Base-by-base conservation (phyloP, 768 basidiomycete species). In the Termitomyces sp. region DNA sequence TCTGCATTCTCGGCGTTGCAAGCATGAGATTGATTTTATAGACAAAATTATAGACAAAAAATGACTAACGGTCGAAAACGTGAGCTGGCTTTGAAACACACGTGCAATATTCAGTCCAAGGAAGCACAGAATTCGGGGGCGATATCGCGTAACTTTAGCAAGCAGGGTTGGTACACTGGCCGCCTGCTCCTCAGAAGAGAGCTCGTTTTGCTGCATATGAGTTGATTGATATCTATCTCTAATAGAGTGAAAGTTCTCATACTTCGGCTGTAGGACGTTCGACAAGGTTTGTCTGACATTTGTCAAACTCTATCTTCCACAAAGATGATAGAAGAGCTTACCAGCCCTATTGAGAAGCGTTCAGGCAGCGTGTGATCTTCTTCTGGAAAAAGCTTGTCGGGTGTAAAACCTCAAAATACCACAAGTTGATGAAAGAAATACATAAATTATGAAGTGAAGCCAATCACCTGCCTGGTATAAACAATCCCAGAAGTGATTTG, bases 401-500 rank as follows among this genome's bases (percentile, higher is more conserved):
- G 68, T 0, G 88, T 92, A 42, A 92, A 75, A 4, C 86, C 89
- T 89, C 54, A 8, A 60, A 46, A 11, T 55, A 17, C 31, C 29
- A 12, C 15, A 42, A 17, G 31, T 43, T 49, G n/a, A 20, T 25
- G 11, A 60, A 14, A 17, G 38, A 32, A 55, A 4, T 17, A 43
- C 6, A 17, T 25, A 17, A 14, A 42, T 25, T 25, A 14, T 10
- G 14, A 25, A 1, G 17, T 48, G 1, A 56, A 57, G 9, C 45
- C 9, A 40, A 4, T 6, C 53, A 85, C 91, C 87, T 49, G 89
- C 86, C 47, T 77, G 77, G 65, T 89, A 77, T 0, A 95, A 76
- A 61, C 89, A 89, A 48, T 73, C 76, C 89, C 89, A 94, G 71
- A 94, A 94, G 64, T 92, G 91, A 67, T 95, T 94, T 2, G 86